phyloP scores from a whole-genome alignment of 2,329 filamentous ascomycete species.

The Colletotrichum euphorbiae region DNA sequence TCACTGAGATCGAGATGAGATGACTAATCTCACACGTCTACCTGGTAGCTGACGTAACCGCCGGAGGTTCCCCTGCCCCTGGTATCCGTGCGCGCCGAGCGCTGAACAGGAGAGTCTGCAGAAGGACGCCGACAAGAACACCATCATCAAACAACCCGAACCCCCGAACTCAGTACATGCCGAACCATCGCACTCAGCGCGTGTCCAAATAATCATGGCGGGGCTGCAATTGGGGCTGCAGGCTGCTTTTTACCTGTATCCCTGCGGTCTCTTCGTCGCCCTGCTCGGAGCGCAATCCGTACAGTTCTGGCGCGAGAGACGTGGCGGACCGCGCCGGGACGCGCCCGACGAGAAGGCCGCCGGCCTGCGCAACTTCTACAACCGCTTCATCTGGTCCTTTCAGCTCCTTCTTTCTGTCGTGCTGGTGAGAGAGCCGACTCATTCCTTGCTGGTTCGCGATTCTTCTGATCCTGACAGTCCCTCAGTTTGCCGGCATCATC shows the following conservation, averaged over 20 bases:
- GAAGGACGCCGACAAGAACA: slow-evolving; percentile 9
- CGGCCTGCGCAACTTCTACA: slow-evolving; percentile 46
- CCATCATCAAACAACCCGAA: not conserved
- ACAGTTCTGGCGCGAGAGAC: slow-evolving; percentile 51
- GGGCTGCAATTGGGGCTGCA: slow-evolving; percentile 50
- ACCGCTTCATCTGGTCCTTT: slow-evolving; percentile 50
- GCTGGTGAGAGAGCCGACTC: slow-evolving; percentile 37
- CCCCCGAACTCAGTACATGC: slow-evolving; percentile 9
- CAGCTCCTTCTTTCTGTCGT: slow-evolving; percentile 50
- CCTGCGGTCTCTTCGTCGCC: slow-evolving; percentile 52
- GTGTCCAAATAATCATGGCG: slow-evolving; percentile 45
- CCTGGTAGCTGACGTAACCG: no score
- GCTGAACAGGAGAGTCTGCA: slow-evolving; percentile 16
- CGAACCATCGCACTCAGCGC: slow-evolving; percentile 3
- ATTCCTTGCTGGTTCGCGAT: no score
- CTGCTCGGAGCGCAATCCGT: slow-evolving; percentile 52
- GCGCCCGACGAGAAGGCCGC: slow-evolving; percentile 44
- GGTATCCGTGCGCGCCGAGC: no score
- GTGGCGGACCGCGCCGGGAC: slow-evolving; percentile 43
- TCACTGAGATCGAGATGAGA: no score
- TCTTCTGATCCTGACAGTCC: slow-evolving; percentile 1
- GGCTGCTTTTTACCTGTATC: slow-evolving; percentile 56
- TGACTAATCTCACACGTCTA: no score
- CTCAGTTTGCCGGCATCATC: slow-evolving; percentile 48
- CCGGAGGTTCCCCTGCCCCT: no score